Percentiles rank a stretch among this genome's conserved stretches.
phyloP scores from a whole-genome alignment of 2,329 filamentous ascomycete genomes.

The Aspergillus vadensis region DNA sequence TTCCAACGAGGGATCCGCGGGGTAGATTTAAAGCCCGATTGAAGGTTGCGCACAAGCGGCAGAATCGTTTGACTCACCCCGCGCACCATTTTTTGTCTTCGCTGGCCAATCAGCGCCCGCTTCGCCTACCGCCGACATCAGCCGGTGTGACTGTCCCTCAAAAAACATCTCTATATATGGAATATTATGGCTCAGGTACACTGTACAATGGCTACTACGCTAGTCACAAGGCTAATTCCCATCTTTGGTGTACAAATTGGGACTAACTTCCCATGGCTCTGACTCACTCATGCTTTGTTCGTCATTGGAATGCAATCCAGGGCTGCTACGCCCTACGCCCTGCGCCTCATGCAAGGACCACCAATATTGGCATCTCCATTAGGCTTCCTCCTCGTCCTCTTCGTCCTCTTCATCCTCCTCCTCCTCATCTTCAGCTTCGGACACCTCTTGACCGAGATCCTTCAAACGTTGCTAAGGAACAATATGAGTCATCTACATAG shows the following conservation, averaged over 20 bases:
- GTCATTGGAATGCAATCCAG: too few relatives aligned
- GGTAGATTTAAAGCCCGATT: conserved; percentile 23
- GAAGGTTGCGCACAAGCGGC: conserved; percentile 14
- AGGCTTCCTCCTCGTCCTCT: conserved; percentile 10
- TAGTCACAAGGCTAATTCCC: neutral
- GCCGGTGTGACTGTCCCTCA: too few relatives aligned
- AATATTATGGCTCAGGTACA: too few relatives aligned
- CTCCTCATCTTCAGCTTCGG: conserved; percentile 71
- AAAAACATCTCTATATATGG: too few relatives aligned
- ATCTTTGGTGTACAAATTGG: too few relatives aligned
- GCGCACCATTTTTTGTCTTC: conserved; percentile 16
- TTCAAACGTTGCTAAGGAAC: conserved; percentile 57
- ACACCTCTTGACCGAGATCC: conserved; percentile 69
- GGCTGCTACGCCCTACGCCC: neutral
- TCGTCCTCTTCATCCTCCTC: conserved; percentile 57
- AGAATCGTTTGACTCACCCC: conserved; percentile 19
- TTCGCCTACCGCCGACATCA: conserved; percentile 4
- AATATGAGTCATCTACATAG: conserved; percentile 6
- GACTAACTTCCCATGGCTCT: too few relatives aligned
- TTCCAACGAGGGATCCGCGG: conserved; percentile 25
- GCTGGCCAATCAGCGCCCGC: conserved; percentile 6
- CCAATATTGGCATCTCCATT: conserved; percentile 12
- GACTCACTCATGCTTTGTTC: too few relatives aligned
- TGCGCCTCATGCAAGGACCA: neutral
- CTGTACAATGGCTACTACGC: neutral